Base-by-base conservation (phyloP, 2,329 filamentous ascomycete species). In the Parafenestella ontariensis region DNA sequence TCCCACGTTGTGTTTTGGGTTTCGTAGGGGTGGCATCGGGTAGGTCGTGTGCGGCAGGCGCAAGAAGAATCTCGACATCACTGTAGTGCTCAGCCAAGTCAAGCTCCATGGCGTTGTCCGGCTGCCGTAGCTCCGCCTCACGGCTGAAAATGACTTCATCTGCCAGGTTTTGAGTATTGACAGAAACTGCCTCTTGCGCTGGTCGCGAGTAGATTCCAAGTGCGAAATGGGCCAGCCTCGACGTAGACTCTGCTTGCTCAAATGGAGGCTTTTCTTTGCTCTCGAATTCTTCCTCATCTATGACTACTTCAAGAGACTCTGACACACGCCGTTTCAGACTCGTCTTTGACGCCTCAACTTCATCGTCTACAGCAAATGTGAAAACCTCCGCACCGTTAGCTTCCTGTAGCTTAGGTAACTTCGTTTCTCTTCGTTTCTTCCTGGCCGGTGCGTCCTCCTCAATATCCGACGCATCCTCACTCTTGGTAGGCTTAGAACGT, bases 361-460 rank as follows among this genome's bases (percentile, higher is more conserved):
- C 11, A 9, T 13, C 11, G 28, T 31, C 8, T 31, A 13, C 11
- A 31, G 11, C 28, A 9, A 3, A 3, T 11, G 24, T 10, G 9
- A 26, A 26, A 6, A 6, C 24, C 10, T 26, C 10, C 24, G 24
- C 24, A 26, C 10, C 24, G 5, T 5, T 26, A 26, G 24, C 24
- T 6, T 5, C 10, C 5, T 26, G 24, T 26, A 26, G 24, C 24
- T 26, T 26, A 9, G 24, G n/a, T n/a, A n/a, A n/a, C n/a, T 6
- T 29, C 15, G 2, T 11, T 6, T 28, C 46, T 42, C 39, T 62
- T 1, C 34, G 44, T 36, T 31, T 60, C 44, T 62, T 62, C 41
- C 11, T 60, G 1, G 17, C 5, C 5, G 46, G 46, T n/a, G 31
- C 34, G 9, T 47, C 44, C 13, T 41, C 33, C 3, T 62, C 59